Base-by-base conservation (phyloP, 306 rosid genomes). In the Cercis canadensis region DNA sequence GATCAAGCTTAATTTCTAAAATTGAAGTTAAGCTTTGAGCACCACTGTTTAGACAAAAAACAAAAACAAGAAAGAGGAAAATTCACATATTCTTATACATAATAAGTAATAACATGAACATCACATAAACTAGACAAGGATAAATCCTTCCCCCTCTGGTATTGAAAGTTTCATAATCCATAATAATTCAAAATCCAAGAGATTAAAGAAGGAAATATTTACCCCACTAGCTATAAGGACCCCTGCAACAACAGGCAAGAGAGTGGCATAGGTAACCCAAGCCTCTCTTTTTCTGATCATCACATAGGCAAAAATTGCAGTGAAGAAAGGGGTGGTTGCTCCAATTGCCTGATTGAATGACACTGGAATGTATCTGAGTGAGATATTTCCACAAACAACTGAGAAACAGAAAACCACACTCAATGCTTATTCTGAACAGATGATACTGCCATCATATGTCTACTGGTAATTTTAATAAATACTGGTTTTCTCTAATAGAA, bases 291-390 rank as follows among this genome's bases (percentile, higher is more conserved):
- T 78, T 4, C 29, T 19, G 34, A 14, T 44, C 17, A 78, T 66
- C 3, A 52, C 8, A 57, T 75, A 78, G 4, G 86, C 86, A 34
- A 78, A 82, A 75, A 78, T 36, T 33, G 83, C 86, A 5, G 83
- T 82, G 55, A 82, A 77, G 71, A 82, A 73, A 0, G 86, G 82
- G 0, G 83, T 82, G 6, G 86, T 82, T 31, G 86, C 81, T 0
- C 83, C 83, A 16, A 82, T 54, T 6, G 86, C 83, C 43, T 82
- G 86, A 31, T 82, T 82, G 65, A 82, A 82, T 47, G 86, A 78
- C 69, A 82, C 86, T 0, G 86, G 81, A 5, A 82, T 78, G 43
- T 69, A 82, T 41, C 58, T 70, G 0, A 82, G 74, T 8, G 86
- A 82, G 40, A 77, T 19, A 33, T 82, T 82, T 5, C 83, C 86